A percentile compares a stretch with the other conserved stretches of the same genome.
Evolutionary conservation across 768 basidiomycete genomes (phyloP).

Genomic region (Cystobasidium tubakii): DNA sequence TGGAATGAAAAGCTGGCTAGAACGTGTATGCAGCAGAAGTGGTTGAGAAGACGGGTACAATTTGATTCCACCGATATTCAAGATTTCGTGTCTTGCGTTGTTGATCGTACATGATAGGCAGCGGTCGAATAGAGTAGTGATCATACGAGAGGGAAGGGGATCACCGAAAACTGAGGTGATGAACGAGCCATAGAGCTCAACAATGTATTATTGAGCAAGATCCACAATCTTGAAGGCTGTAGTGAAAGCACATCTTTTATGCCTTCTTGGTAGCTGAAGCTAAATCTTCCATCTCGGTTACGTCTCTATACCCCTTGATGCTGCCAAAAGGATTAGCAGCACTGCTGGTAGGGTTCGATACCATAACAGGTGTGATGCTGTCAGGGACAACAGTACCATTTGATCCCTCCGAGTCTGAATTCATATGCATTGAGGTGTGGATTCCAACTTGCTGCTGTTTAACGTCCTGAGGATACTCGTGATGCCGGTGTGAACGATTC

Average conservation of each 20-base stretch:
- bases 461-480: background rate
- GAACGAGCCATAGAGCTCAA: too few species aligned
- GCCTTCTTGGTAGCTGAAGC: slow-evolving; percentile 8
- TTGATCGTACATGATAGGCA: too few species aligned
- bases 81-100: too few species aligned
- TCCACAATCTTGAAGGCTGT: too few species aligned
- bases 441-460: background rate
- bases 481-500: background rate
- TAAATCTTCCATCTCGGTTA: slow-evolving; percentile 21
- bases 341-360: background rate
- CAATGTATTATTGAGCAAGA: too few species aligned
- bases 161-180: too few species aligned
- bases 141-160: too few species aligned
- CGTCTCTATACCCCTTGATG: slow-evolving; percentile 28
- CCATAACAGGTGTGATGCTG: background rate
- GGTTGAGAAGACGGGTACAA: too few species aligned
- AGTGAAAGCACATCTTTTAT: background rate
- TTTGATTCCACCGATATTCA: too few species aligned
- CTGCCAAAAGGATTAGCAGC: slow-evolving; percentile 1
- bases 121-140: too few species aligned
- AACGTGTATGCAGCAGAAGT: too few species aligned
- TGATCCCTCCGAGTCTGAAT: background rate
- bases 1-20: too few species aligned
- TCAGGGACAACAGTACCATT: background rate
- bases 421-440: background rate